phyloP scores from a whole-genome alignment of 2,329 filamentous ascomycete genomes.

The Colletotrichum truncatum region DNA sequence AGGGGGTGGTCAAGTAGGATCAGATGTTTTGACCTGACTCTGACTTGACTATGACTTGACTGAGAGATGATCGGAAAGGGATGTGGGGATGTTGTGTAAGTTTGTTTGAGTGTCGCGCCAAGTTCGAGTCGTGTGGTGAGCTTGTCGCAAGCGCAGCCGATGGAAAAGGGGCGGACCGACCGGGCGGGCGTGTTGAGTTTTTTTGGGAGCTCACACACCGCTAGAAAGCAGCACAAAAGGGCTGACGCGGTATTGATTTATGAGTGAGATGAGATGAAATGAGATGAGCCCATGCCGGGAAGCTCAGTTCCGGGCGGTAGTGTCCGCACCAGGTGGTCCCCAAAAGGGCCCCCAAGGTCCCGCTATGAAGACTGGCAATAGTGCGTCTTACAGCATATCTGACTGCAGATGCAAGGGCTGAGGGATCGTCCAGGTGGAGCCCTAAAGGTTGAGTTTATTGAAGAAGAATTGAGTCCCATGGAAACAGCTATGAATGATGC shows the following conservation, averaged over 20 bases:
- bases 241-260: not conserved
- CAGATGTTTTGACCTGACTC: not conserved
- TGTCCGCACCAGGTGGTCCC: conserved; percentile 19
- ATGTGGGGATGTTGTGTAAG: not conserved
- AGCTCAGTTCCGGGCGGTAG: conserved; percentile 24
- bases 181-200: not conserved
- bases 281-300: conserved; percentile 28
- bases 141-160: not conserved
- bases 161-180: not conserved
- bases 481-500: too few relatives aligned
- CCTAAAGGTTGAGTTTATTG: too few relatives aligned
- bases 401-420: too few relatives aligned
- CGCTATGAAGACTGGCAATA: not conserved
- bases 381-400: too few relatives aligned
- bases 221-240: not conserved
- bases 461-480: too few relatives aligned
- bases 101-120: not conserved
- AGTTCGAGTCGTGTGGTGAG: not conserved
- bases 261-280: conserved; percentile 5
- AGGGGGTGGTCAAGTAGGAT: too few relatives aligned
- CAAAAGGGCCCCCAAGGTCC: not conserved
- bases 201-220: conserved; percentile 2
- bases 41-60: not conserved
- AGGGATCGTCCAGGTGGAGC: too few relatives aligned
- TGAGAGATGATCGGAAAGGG: not conserved